Base-by-base conservation (phyloP, 1,284 basidiomycete species). In the Cryptococcus sp. region DNA sequence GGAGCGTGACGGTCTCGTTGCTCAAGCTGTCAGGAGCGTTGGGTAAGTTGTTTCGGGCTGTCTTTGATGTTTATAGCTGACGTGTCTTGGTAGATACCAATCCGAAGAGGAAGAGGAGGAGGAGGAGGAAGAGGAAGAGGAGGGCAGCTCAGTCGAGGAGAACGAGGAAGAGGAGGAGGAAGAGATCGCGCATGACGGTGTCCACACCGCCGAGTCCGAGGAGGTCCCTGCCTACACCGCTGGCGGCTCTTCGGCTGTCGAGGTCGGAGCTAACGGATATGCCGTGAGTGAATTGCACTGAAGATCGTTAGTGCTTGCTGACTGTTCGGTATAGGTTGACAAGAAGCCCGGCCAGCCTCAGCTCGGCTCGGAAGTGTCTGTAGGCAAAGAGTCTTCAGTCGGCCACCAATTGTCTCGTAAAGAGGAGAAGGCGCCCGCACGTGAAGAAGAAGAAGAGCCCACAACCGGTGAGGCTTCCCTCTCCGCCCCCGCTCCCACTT, bases 1-100 rank as follows among this genome's bases (percentile, higher is more conserved):
- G 82, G 92, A 97, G 81, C 83, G 95, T 54, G 88, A 87, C 51
- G 95, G 96, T 5, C 93, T 92, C 11, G 90, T 99, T 19, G 90
- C 90, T 46, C 92, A 93, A 23, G 94, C 93, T 50, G 95, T 99
- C 35, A 84, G 93, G 57, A 84, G 86, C 22, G 93, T 86, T 1
- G 94, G 94, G 39, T 96, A 93, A 79, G 82, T 82, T 69, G 64
- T 17, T 61, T 25, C 40, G 17, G 30, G 11, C 3, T 5, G 8
- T 40, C 16, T 1, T 35, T 39, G 20, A 25, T 38, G 43, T 47
- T 16, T 8, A 40, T 7, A 13, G 61, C 53, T 41, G 30, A 42
- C 22, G 16, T 42, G 10, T 38, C 22, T 40, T 19, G 19, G 6
- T 40, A 70, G 68, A 49, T 78, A 77, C 71, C 64, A 62, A 46